Evolutionary conservation across 1,284 basidiomycete species (phyloP).

Genomic region (Cutaneotrichosporon dermatis): DNA sequence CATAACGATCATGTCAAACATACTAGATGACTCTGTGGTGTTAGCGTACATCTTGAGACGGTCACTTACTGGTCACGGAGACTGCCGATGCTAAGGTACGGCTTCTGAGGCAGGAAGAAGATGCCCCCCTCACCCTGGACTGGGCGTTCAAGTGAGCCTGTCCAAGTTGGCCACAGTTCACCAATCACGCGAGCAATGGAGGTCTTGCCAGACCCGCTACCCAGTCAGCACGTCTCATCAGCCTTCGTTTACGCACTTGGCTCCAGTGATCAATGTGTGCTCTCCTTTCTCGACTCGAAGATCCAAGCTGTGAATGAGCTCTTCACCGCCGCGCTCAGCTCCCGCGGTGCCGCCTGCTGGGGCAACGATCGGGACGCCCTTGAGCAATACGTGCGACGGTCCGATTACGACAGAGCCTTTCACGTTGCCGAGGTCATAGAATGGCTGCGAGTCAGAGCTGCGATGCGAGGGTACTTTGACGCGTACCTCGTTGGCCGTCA

Average conservation of each 20-base stretch:
- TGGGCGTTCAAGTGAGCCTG: conserved; percentile 51
- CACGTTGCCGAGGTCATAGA: conserved; percentile 52
- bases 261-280: conserved; percentile 90
- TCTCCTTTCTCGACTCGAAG: conserved; percentile 69
- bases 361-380: conserved; percentile 69
- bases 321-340: conserved; percentile 54
- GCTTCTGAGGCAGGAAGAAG: conserved; percentile 86
- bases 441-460: conserved; percentile 32
- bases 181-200: conserved; percentile 85
- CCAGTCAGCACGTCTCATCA: not conserved
- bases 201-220: conserved; percentile 88
- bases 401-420: conserved; percentile 48
- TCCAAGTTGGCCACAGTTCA: conserved; percentile 70
- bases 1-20: not conserved
- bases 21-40: conserved; percentile 44
- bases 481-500: conserved; percentile 31
- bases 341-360: conserved; percentile 55
- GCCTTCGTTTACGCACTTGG: conserved; percentile 48
- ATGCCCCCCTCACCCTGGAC: conserved; percentile 55
- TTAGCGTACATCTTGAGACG: not conserved
- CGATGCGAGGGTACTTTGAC: conserved; percentile 16
- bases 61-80: conserved; percentile 71
- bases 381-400: conserved; percentile 55
- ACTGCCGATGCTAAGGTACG: conserved; percentile 83
- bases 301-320: conserved; percentile 69